Evolutionary conservation across 805 yeast species (phyloP), one percentile per base, ranked within the genome.

Genomic region (Candida sonorensis): DNA sequence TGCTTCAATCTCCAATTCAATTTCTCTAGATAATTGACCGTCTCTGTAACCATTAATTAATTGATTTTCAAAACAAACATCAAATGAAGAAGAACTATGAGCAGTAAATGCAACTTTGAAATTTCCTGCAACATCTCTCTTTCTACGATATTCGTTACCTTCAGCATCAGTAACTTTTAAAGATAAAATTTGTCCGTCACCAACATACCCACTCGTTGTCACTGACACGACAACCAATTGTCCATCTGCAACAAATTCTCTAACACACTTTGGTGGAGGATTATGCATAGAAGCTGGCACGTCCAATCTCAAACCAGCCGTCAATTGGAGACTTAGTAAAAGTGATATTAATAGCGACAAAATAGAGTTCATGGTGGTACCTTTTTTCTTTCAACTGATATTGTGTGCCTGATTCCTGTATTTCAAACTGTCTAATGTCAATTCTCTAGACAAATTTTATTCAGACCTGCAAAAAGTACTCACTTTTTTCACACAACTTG

Each of bases 1-100:
- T 41, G 87, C 78, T 59, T 92, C 97, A 38, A 92, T 80, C 43
- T 88, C 97, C 50, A 92, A 66, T 52, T 87, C 96, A 47, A 92
- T 66, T 33, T 80, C 80, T 59, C 97, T 79, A 38, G 63, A 57
- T 45, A 71, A 49, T 29, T 44, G 41, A 28, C 66, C 63, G 17
- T 70, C 69, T 34, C 61, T 57, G 39, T 54, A 55, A 30, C 59
- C 60, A 14, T 56, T 53, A 48, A 61, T 56, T 27, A 60, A 55
- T 30, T 66, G 56, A 59, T 92, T 90, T 38, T 79, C 81, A 61
- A 92, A 82, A 61, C 98, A 92, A 34, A 92, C 75, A 61, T 92
- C 98, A 55, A 92, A 77, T 2, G 95, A 83, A 26, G 90, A 80
- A 40, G 80, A 75, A 17, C 80, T 67, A 53, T 81, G 85, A 10